Evolutionary conservation across 2,329 filamentous ascomycete genomes (phyloP), one percentile per base, ranked within the genome.

Genomic region (Dactylonectria macrodidyma): DNA sequence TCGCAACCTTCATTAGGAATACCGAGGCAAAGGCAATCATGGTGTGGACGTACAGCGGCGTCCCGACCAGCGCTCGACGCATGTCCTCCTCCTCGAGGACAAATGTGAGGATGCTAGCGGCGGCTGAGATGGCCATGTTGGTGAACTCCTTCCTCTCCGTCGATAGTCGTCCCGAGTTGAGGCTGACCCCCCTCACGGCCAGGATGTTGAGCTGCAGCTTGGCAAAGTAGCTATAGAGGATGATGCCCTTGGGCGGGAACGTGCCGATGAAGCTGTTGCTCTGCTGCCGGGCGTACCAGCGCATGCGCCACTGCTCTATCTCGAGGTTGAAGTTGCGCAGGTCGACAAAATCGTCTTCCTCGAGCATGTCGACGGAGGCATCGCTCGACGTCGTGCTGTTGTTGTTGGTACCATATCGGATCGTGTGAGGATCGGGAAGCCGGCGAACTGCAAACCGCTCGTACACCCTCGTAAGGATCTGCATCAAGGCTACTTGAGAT

Each of bases 241-340:
- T 65, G 19, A 78, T 75, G 8, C 78, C 89, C 89, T 3, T 82
- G 76, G 3, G 82, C 81, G 59, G 83, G 70, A 77, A 79, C 3
- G 71, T 74, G 14, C 78, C 77, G 41, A 80, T 78, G 65, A 72
- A 77, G 3, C 38, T 57, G 64, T 75, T 79, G 5, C 62, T 59
- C 33, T 60, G 62, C 62, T 74, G 72, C 9, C 76, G 71, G 7
- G 69, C 47, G 10, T 70, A 69, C 81, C 81, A 83, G 9, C 73
- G 74, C 57, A 81, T 76, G 8, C 81, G 76, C 81, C 81, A 83
- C 60, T 82, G 79, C 36, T 84, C 82, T n/a, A 83, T 82, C 36
- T 81, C 79, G 33, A 82, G 77, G 65, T 83, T 83, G 72, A 82
- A 83, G 56, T 77, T 75, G 46, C 80, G 77, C 14, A 83, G 67